Evolutionary conservation across 257 asterid genomes (phyloP).

Genomic region (Solanum pennellii): DNA sequence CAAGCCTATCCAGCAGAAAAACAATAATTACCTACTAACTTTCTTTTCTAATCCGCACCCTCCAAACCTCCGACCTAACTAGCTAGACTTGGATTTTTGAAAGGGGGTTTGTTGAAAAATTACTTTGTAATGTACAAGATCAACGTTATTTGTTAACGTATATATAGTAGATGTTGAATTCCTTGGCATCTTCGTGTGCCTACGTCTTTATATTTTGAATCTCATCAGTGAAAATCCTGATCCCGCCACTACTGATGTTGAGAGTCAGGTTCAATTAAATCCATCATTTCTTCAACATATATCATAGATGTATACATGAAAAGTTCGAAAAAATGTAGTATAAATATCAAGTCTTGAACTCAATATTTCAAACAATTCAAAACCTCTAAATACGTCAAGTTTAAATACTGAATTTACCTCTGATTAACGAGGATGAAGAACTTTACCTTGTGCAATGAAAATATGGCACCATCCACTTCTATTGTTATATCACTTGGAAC

Average conservation of each 20-base stretch:
- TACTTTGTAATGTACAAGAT: neutral
- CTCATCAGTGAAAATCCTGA: neutral
- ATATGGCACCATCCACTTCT: constrained; percentile 69
- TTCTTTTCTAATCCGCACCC: neutral
- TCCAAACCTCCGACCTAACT: neutral
- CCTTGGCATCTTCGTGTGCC: neutral
- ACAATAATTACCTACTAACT: neutral
- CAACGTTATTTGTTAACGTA: neutral
- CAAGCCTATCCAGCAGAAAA: neutral
- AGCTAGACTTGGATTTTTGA: neutral
- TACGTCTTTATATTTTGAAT: neutral
- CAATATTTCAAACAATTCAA: neutral
- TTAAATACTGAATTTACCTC: neutral
- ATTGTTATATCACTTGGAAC: constrained; percentile 89
- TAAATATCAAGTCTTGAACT: neutral
- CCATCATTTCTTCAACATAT: neutral
- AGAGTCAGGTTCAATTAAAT: neutral
- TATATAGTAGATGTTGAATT: neutral
- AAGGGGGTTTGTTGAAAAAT: neutral
- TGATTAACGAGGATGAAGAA: neutral
- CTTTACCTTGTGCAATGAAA: constrained; percentile 76
- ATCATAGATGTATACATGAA: neutral
- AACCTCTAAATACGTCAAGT: neutral
- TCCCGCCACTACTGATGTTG: neutral
- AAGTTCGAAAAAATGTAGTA: neutral